These are phyloP conservation scores for Leccinum solheimii DNA, from an alignment of 1,284 basidiomycete species.

Conservation along the genomic window DNA sequence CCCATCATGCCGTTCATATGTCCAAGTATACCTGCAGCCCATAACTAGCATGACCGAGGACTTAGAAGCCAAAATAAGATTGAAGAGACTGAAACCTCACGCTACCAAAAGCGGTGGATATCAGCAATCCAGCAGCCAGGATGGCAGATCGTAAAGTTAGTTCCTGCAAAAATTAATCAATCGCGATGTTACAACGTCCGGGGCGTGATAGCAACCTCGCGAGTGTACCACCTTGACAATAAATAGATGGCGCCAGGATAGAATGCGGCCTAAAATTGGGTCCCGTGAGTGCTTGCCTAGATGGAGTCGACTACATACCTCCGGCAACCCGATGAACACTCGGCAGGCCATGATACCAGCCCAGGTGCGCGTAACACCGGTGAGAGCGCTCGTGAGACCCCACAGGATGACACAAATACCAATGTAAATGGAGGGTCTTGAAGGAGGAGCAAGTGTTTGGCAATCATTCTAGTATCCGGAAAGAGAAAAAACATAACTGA, in stretches of 20 bases:
- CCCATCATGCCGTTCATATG: conserved; percentile 37
- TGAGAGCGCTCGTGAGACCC: conserved; percentile 63
- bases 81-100: neutral
- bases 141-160: neutral
- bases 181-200: neutral
- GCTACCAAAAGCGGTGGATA: neutral
- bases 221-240: conserved; percentile 50
- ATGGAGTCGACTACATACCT: conserved; percentile 36
- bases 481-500: neutral
- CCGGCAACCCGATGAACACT: conserved; percentile 32
- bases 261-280: conserved; percentile 50
- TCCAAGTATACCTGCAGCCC: conserved; percentile 47
- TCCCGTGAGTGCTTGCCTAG: neutral
- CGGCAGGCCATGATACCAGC: conserved; percentile 33
- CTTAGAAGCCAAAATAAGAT: conserved; percentile 3
- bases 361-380: conserved; percentile 60
- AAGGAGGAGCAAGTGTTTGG: neutral
- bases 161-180: neutral
- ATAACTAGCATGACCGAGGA: conserved; percentile 41
- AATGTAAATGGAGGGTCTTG: conserved; percentile 43
- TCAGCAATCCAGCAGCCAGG: neutral
- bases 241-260: neutral
- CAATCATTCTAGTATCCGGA: neutral
- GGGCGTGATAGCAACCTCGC: conserved; percentile 41
- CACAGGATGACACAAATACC: conserved; percentile 47